These are phyloP conservation scores for Phytophthora gonapodyides DNA, from an alignment of 352 stramenopile species.

Conservation along the genomic window DNA sequence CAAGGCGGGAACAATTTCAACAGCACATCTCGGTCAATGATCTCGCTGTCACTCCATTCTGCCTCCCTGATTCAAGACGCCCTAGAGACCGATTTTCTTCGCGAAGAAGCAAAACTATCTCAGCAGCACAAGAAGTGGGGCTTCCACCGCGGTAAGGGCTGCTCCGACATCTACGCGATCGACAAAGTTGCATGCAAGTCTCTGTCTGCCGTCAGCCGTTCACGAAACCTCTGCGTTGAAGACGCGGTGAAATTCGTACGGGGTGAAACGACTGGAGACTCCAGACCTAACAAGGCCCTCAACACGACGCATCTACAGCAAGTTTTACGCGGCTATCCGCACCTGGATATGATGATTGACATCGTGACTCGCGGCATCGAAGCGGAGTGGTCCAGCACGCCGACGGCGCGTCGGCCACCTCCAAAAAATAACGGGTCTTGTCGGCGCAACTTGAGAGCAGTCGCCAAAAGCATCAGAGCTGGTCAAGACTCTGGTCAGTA, in stretches of 20 bases:
- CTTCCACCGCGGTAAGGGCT: no score
- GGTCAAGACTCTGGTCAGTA: not conserved
- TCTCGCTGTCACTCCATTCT: no score
- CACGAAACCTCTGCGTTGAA: slow-evolving; percentile 1
- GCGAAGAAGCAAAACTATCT: no score
- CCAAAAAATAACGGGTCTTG: slow-evolving; percentile 12
- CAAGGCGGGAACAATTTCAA: no score
- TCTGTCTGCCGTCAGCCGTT: not conserved
- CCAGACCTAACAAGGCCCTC: slow-evolving; percentile 17
- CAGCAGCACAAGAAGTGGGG: no score
- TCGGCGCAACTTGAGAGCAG: slow-evolving; percentile 2
- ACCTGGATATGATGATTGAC: not conserved
- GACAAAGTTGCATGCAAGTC: slow-evolving; percentile 6
- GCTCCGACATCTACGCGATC: not conserved
- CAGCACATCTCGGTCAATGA: no score
- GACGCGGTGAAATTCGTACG: slow-evolving; percentile 10
- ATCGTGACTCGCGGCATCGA: slow-evolving; percentile 11
- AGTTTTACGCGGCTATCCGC: slow-evolving; percentile 7
- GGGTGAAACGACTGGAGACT: not conserved
- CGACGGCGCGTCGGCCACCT: not conserved
- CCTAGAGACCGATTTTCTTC: no score
- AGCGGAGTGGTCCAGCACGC: not conserved
- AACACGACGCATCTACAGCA: not conserved
- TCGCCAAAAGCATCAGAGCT: slow-evolving; percentile 9
- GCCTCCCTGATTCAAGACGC: no score